These are phyloP conservation scores for Camelina laxa DNA, from an alignment of 345 rosid species.

Conservation along the genomic window DNA sequence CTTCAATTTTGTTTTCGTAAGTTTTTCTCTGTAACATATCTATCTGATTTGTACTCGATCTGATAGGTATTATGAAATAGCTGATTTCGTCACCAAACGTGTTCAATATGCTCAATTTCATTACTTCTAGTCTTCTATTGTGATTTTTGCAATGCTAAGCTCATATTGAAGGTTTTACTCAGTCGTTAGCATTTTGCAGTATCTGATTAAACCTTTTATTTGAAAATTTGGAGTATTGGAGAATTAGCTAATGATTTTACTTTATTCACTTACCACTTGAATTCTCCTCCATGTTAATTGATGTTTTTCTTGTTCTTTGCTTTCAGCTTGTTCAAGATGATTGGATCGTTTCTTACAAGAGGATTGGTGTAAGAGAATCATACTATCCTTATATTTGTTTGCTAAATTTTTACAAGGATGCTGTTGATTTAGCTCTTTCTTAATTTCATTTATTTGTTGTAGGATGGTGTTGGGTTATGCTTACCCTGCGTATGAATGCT, in stretches of 20 bases:
- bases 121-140: background rate
- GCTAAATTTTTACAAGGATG: background rate
- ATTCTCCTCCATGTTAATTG: conserved; percentile 1
- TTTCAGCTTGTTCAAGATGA: conserved; percentile 47
- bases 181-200: background rate
- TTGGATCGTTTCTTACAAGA: conserved; percentile 69
- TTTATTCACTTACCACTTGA: background rate
- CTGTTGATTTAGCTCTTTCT: conserved; percentile 7
- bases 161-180: conserved; percentile 7
- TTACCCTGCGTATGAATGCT: conserved; percentile 83
- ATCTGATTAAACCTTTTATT: background rate
- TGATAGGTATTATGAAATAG: background rate
- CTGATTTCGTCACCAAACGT: background rate
- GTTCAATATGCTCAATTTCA: conserved; percentile 18
- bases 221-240: background rate
- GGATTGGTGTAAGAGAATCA: conserved; percentile 57
- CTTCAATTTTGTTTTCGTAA: background rate
- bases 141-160: background rate
- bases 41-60: conserved; percentile 13
- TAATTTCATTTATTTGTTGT: background rate
- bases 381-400: conserved; percentile 20
- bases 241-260: background rate
- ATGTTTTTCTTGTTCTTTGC: background rate
- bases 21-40: background rate
- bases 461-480: conserved; percentile 78